Evolutionary conservation across 208 protist species (phyloP).

Genomic region (Leishmania braziliensis): DNA sequence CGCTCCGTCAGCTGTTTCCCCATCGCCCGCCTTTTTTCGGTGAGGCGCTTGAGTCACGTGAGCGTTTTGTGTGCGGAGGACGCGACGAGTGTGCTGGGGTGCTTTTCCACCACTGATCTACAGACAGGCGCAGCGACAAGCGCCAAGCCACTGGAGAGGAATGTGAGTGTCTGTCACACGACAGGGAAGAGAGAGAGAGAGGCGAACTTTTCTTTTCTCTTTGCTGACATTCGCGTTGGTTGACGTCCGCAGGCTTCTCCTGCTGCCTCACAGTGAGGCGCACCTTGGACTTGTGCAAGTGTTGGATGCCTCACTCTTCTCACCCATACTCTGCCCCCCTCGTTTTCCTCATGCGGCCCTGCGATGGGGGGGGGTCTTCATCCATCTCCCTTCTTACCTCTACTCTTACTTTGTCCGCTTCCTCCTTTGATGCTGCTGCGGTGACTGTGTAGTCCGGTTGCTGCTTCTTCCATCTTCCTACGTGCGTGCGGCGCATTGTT

Average conservation of each 20-base stretch:
- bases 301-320: neutral
- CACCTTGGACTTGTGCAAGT: neutral
- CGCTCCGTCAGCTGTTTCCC: neutral
- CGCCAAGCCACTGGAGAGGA: neutral
- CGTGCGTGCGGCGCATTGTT: neutral
- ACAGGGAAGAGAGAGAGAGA: too few species aligned
- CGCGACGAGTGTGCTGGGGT: too few species aligned
- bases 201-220: neutral
- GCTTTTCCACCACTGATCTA: neutral
- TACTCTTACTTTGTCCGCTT: neutral
- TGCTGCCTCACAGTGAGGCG: neutral
- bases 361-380: neutral
- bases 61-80: too few species aligned
- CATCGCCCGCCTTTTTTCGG: neutral
- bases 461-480: neutral
- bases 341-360: neutral
- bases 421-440: neutral
- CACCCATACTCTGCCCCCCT: neutral
- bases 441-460: neutral
- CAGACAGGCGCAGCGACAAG: neutral
- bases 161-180: neutral
- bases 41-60: too few species aligned
- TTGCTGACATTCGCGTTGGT: neutral
- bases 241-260: neutral
- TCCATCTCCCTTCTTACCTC: neutral